phyloP scores from a whole-genome alignment of 306 rosid species.

The cucumber (Cucumis sativus) region Cucumber_9930_V3 NC_026657.2:725001-725500 shows the following conservation, averaged over 20 bases:
- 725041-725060: conserved; percentile 3
- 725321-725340: neutral
- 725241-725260: neutral
- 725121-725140: conserved; percentile 3
- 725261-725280: conserved; percentile 1
- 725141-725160: neutral
- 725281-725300: neutral
- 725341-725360: neutral
- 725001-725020: conserved; percentile 3
- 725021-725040: neutral
- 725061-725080: neutral
- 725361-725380: neutral
- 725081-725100: neutral
- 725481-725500: conserved; percentile 64
- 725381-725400: conserved; percentile 18
- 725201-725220: neutral
- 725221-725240: neutral
- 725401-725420: conserved; percentile 31
- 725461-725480: conserved; percentile 61
- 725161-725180: neutral
- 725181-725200: neutral
- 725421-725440: conserved; percentile 74
- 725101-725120: neutral
- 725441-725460: conserved; percentile 78
- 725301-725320: neutral